Evolutionary conservation across 192 early-diverging fungal genomes (phyloP).

Genomic region (Rhizophagus sp.): DNA sequence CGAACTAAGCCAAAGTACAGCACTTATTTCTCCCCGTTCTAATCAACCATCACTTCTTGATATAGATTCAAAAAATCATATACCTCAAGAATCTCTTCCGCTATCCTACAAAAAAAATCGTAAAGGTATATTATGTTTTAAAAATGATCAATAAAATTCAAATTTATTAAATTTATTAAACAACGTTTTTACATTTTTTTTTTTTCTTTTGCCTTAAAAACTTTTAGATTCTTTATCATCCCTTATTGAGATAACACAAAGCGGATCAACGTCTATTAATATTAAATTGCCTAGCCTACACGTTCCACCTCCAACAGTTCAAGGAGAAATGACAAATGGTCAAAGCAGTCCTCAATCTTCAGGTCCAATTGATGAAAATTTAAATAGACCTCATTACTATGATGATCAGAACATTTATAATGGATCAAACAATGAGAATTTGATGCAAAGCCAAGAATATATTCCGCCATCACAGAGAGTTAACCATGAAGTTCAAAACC

Average conservation of each 20-base stretch:
- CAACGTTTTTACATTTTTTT: not conserved
- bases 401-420: not conserved
- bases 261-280: conserved; percentile 26
- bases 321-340: not conserved
- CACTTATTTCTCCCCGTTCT: too few relatives aligned
- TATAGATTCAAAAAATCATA: too few relatives aligned
- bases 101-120: too few relatives aligned
- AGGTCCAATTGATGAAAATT: not conserved
- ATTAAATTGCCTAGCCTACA: conserved; percentile 29
- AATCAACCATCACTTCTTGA: too few relatives aligned
- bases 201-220: not conserved
- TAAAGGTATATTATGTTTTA: too few relatives aligned
- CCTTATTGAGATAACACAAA: conserved; percentile 25
- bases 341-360: not conserved
- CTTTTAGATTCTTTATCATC: not conserved
- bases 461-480: too few relatives aligned
- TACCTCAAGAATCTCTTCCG: too few relatives aligned
- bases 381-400: not conserved
- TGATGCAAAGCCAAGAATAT: too few relatives aligned
- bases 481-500: too few relatives aligned
- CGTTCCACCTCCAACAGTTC: not conserved
- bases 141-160: too few relatives aligned
- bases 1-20: too few relatives aligned
- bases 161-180: too few relatives aligned
- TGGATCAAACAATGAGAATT: not conserved